phyloP scores from a whole-genome alignment of 805 yeast species.

The Hanseniaspora mollemarum region DNA sequence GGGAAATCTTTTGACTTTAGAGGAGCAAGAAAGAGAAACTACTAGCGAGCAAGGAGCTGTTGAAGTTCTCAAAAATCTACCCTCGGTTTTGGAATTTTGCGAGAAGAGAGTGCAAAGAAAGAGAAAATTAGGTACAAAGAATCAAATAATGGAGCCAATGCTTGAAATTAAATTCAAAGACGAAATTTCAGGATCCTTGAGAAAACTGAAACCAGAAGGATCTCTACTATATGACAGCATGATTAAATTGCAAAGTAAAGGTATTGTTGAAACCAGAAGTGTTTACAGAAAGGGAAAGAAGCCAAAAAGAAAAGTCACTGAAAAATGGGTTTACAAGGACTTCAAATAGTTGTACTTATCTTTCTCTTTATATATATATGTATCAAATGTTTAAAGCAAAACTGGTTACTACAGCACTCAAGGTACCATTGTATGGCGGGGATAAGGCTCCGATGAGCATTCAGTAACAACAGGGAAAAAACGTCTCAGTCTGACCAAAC shows the following conservation, averaged over 20 bases:
- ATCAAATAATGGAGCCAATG: constrained; percentile 37
- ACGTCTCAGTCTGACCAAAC: no score
- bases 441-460: no score
- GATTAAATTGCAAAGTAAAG: constrained; percentile 69
- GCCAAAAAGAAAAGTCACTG: constrained; percentile 65
- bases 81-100: constrained; percentile 21
- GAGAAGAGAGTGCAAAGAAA: constrained; percentile 28
- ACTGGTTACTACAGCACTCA: no score
- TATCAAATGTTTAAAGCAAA: neutral
- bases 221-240: constrained; percentile 71
- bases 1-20: constrained; percentile 31
- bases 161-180: constrained; percentile 74
- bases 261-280: constrained; percentile 75
- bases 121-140: constrained; percentile 36
- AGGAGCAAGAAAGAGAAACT: constrained; percentile 24
- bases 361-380: neutral
- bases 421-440: no score
- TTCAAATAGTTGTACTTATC: constrained; percentile 39
- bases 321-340: constrained; percentile 89
- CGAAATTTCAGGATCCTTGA: constrained; percentile 74
- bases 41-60: constrained; percentile 18
- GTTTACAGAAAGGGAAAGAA: constrained; percentile 51
- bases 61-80: constrained; percentile 18
- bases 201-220: constrained; percentile 84
- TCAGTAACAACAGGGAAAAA: no score